These are phyloP conservation scores for Epichloe coenophiala DNA, from an alignment of 2,329 filamentous ascomycete genomes.

Conservation along the genomic window DNA sequence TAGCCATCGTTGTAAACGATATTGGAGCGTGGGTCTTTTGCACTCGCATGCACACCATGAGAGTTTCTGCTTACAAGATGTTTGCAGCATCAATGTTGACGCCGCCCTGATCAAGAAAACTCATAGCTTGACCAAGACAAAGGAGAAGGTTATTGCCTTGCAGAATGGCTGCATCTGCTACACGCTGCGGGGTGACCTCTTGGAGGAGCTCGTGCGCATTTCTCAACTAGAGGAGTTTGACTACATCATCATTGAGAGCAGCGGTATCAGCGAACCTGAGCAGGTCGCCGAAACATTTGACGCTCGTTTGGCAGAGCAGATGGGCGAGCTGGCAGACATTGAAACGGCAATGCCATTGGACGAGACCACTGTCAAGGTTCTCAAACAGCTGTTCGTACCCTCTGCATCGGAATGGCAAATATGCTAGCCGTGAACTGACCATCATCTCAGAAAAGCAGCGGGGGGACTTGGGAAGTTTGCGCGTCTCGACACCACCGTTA, in stretches of 20 bases:
- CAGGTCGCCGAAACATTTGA: slow-evolving; percentile 66
- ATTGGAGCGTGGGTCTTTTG: slow-evolving; percentile 39
- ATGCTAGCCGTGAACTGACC: neutral
- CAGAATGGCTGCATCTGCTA: slow-evolving; percentile 70
- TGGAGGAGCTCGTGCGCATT: slow-evolving; percentile 54
- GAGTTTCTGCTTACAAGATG: neutral
- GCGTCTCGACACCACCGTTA: slow-evolving; percentile 56
- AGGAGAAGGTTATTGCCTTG: slow-evolving; percentile 53
- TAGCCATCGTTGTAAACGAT: slow-evolving; percentile 63
- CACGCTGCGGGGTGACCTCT: slow-evolving; percentile 55
- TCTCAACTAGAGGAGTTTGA: slow-evolving; percentile 50
- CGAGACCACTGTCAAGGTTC: slow-evolving; percentile 19
- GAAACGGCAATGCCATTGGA: slow-evolving; percentile 19
- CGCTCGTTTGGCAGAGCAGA: slow-evolving; percentile 35
- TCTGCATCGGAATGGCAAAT: neutral
- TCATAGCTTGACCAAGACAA: slow-evolving; percentile 41
- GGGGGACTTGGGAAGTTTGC: slow-evolving; percentile 58
- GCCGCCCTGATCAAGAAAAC: slow-evolving; percentile 44
- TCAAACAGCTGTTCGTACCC: slow-evolving; percentile 21
- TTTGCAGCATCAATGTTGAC: slow-evolving; percentile 46
- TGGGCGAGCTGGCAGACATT: slow-evolving; percentile 21
- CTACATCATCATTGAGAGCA: slow-evolving; percentile 61
- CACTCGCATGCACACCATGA: accelerated
- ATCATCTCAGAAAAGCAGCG: slow-evolving; percentile 31
- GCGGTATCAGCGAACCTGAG: slow-evolving; percentile 58